These are phyloP conservation scores for Coemansia sp. DNA, from an alignment of 192 early-diverging fungal species.

Conservation along the genomic window DNA sequence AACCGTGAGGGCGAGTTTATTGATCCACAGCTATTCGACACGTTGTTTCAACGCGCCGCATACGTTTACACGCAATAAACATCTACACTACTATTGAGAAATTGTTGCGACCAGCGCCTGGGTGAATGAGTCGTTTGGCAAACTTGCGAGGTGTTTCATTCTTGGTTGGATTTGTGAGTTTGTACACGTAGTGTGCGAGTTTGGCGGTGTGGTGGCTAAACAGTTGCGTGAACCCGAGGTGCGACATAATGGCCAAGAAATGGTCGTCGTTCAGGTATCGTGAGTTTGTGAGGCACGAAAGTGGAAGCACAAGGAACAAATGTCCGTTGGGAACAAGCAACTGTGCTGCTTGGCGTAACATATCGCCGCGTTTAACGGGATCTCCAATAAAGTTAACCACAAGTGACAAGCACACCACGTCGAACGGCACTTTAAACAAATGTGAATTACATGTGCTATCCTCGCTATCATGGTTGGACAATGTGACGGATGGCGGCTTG, in stretches of 20 bases:
- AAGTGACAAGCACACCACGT: conserved; percentile 77
- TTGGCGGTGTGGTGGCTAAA: conserved; percentile 67
- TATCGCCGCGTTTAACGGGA: conserved; percentile 66
- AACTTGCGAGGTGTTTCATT: conserved; percentile 10
- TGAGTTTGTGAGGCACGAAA: conserved; percentile 81
- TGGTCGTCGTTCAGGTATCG: conserved; percentile 80
- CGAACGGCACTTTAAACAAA: conserved; percentile 54
- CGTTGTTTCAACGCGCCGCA: conserved; percentile 31
- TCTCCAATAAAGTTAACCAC: conserved; percentile 92
- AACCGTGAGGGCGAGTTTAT: conserved; percentile 36
- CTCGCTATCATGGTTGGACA: conserved; percentile 23
- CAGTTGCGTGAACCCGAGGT: conserved; percentile 65
- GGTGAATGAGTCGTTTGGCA: conserved; percentile 67
- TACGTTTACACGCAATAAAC: neutral
- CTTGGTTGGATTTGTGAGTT: conserved; percentile 15
- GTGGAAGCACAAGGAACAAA: conserved; percentile 77
- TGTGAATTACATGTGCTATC: conserved; percentile 4
- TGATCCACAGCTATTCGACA: conserved; percentile 31
- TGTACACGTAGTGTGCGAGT: conserved; percentile 79
- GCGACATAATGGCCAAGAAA: conserved; percentile 61
- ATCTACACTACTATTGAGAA: conserved; percentile 63
- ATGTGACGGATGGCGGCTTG: neutral
- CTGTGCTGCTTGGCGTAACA: conserved; percentile 58
- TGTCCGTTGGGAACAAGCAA: conserved; percentile 59
- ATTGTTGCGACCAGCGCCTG: conserved; percentile 69